Evolutionary conservation across 768 basidiomycete genomes (phyloP), one percentile per base, ranked within the genome.

Genomic region (Lentinula sp.): DNA sequence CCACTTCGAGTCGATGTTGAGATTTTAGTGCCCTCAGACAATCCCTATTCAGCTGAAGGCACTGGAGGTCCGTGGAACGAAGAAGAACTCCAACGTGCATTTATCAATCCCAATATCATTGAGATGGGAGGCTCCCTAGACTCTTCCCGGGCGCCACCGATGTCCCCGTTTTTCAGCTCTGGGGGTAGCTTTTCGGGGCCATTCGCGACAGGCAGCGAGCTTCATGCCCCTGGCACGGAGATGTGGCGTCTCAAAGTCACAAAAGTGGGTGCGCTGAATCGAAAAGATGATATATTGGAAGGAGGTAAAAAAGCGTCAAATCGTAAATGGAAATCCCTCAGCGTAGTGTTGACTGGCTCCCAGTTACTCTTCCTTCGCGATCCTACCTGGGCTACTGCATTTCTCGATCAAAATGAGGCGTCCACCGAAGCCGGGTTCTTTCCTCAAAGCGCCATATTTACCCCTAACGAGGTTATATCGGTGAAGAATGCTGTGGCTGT

Each of bases 361-460:
- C 96, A 98, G 67, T 78, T 99, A 4, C 80, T 98, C 49, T 89
- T 98, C 70, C 95, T 94, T 75, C 88, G 89, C 32, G 91, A 93
- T 71, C 70, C 81, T 3, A 68, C 80, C 13, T 86, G 81, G 84
- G 80, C 81, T 2, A 67, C 72, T 43, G 69, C 75, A 21, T 66
- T 88, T 35, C 73, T 78, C 58, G 71, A 77, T 49, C 77, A 82
- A 71, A 73, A 75, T 57, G 70, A 75, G 63, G 57, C 71, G 16
- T 62, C 70, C 10, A 67, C 70, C 53, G 70, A 72, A 16, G 73
- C 73, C 15, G 68, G 73, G 39, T 39, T 72, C 1, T 69, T 79
- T 60, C 73, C 83, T 61, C 72, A 78, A 45, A 64, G 73, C 59
- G 64, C 75, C 16, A 65, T 80, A 9, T 80, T 88, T 62, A 88